phyloP scores from a whole-genome alignment of 129 eudicot species.

The Oenanthe sinensis region DNA sequence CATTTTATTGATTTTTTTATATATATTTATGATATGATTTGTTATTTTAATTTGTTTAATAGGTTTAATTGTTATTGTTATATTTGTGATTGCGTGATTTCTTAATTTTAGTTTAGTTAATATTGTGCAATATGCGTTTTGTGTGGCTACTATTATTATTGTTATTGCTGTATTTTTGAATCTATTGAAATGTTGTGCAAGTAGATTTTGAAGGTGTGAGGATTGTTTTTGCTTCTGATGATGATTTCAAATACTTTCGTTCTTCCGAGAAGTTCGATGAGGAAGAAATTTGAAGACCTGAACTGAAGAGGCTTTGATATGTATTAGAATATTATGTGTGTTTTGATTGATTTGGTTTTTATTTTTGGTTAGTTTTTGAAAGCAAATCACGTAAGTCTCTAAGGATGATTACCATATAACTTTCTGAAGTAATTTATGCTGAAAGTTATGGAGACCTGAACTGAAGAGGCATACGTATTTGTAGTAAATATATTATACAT shows the following conservation, averaged over 20 bases:
- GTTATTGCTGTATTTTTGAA: too few relatives aligned
- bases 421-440: neutral
- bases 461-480: neutral
- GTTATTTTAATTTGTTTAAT: too few relatives aligned
- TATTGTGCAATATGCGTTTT: too few relatives aligned
- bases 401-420: neutral
- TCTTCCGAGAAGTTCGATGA: slow-evolving; percentile 31
- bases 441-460: neutral
- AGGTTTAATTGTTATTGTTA: too few relatives aligned
- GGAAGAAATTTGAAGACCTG: slow-evolving; percentile 37
- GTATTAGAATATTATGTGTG: neutral
- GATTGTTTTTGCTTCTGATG: slow-evolving; percentile 13
- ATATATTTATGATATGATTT: too few relatives aligned
- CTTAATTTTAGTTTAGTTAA: too few relatives aligned
- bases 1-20: neutral
- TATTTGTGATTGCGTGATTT: too few relatives aligned
- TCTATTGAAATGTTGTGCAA: too few relatives aligned
- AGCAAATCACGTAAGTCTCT: neutral
- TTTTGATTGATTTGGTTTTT: neutral
- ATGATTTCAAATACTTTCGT: slow-evolving; percentile 28
- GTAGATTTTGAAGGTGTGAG: neutral
- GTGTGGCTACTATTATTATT: too few relatives aligned
- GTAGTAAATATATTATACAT: too few relatives aligned
- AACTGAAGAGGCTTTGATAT: slow-evolving; percentile 24
- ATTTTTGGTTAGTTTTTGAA: too few relatives aligned